Evolutionary conservation across 2,329 filamentous ascomycete genomes (phyloP).

Genomic region (Daldinia sp.): DNA sequence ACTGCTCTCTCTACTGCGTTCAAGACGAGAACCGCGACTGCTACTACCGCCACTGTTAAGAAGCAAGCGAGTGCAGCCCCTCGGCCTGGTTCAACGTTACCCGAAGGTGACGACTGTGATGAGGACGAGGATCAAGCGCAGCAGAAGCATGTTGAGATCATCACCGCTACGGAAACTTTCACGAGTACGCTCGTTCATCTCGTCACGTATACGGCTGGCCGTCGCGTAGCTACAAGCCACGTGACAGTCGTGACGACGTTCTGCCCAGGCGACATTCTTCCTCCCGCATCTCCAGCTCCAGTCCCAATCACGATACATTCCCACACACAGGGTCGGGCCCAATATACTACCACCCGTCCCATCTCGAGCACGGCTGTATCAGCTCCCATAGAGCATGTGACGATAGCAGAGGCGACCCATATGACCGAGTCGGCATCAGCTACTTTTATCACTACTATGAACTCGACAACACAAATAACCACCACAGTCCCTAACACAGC

Average conservation of each 20-base stretch:
- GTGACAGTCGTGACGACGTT: constrained; percentile 44
- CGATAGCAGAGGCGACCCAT: not conserved
- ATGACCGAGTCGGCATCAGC: not conserved
- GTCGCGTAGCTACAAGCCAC: constrained; percentile 37
- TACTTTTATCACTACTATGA: not conserved
- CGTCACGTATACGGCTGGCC: constrained; percentile 42
- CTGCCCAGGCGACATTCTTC: constrained; percentile 37
- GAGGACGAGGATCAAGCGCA: constrained; percentile 4
- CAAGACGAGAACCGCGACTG: constrained; percentile 1
- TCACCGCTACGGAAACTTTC: constrained; percentile 36
- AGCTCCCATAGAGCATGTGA: not conserved
- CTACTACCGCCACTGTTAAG: constrained; percentile 6
- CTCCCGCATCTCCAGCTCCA: constrained; percentile 8
- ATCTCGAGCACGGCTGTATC: not conserved
- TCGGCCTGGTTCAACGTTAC: not conserved
- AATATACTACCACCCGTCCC: not conserved
- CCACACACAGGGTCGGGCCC: not conserved
- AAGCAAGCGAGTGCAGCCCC: constrained; percentile 18
- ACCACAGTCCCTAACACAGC: not conserved
- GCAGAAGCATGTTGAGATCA: constrained; percentile 10
- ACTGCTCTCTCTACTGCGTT: not conserved
- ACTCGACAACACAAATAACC: not conserved
- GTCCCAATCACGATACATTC: not conserved
- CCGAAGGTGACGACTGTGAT: constrained; percentile 27
- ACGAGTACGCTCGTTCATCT: constrained; percentile 46